phyloP scores from a whole-genome alignment of 108 stramenopile species.

The Conticribra weissflogii region DNA sequence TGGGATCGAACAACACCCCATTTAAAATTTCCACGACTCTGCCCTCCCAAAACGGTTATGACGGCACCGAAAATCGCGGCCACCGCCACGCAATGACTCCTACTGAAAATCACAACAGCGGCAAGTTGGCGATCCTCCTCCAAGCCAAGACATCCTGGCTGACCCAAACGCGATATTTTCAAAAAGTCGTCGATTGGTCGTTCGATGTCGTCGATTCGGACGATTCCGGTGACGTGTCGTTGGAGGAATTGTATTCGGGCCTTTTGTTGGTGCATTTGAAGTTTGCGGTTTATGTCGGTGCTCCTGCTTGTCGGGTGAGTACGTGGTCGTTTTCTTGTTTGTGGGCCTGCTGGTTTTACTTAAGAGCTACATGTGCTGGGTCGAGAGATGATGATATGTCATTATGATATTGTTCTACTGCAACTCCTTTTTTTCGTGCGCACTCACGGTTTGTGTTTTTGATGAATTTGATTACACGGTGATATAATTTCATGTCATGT shows the following conservation, averaged over 20 bases:
- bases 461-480: too few species aligned
- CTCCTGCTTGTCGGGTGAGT: slow-evolving; percentile 78
- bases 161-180: slow-evolving; percentile 55
- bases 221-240: slow-evolving; percentile 64
- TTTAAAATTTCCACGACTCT: too few species aligned
- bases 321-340: background rate
- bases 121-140: background rate
- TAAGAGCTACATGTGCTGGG: background rate
- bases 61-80: background rate
- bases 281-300: slow-evolving; percentile 73
- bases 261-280: slow-evolving; percentile 82
- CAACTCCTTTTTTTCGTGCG: background rate
- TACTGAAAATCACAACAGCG: background rate
- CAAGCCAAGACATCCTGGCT: slow-evolving; percentile 36
- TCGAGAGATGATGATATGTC: background rate
- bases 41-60: background rate
- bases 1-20: too few species aligned
- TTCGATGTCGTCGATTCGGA: slow-evolving; percentile 77
- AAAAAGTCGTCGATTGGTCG: slow-evolving; percentile 48
- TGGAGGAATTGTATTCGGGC: slow-evolving; percentile 79
- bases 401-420: background rate
- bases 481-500: too few species aligned
- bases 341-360: slow-evolving; percentile 5
- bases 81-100: background rate
- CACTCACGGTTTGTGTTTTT: too few species aligned